Evolutionary conservation across 768 basidiomycete genomes (phyloP).

Genomic region (Russula griseocarnosa): DNA sequence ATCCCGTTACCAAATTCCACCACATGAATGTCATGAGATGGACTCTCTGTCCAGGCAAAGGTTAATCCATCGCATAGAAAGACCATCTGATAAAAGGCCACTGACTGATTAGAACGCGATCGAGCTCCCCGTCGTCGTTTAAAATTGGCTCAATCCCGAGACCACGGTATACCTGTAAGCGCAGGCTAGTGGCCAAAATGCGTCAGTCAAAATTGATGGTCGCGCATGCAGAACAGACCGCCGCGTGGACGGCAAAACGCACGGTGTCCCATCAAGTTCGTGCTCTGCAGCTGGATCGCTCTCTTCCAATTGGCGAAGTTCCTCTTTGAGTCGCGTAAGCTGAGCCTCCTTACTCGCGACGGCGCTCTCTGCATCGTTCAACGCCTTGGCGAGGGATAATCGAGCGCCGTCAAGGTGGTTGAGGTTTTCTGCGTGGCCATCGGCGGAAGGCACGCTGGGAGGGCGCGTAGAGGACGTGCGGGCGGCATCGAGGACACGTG

Average conservation of each 20-base stretch:
- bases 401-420: conserved; percentile 63
- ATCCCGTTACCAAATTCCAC: conserved; percentile 6
- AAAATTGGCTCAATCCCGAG: conserved; percentile 68
- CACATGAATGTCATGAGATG: conserved; percentile 24
- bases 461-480: conserved; percentile 69
- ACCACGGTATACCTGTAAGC: conserved; percentile 63
- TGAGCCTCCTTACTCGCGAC: conserved; percentile 67
- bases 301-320: conserved; percentile 54
- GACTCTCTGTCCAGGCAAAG: conserved; percentile 29
- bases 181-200: conserved; percentile 44
- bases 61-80: not conserved
- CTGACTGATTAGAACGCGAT: conserved; percentile 69
- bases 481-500: conserved; percentile 62
- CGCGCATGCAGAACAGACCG: not conserved
- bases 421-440: conserved; percentile 54
- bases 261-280: conserved; percentile 67
- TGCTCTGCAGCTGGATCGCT: conserved; percentile 73
- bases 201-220: not conserved
- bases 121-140: conserved; percentile 46
- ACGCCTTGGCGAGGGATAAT: conserved; percentile 66
- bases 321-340: conserved; percentile 62
- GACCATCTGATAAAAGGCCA: conserved; percentile 25
- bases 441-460: conserved; percentile 60
- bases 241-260: conserved; percentile 32
- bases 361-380: conserved; percentile 65